Conservation (phyloP, 371 early-diverging fungal species). For the Rhizomucor miehei region DNA sequence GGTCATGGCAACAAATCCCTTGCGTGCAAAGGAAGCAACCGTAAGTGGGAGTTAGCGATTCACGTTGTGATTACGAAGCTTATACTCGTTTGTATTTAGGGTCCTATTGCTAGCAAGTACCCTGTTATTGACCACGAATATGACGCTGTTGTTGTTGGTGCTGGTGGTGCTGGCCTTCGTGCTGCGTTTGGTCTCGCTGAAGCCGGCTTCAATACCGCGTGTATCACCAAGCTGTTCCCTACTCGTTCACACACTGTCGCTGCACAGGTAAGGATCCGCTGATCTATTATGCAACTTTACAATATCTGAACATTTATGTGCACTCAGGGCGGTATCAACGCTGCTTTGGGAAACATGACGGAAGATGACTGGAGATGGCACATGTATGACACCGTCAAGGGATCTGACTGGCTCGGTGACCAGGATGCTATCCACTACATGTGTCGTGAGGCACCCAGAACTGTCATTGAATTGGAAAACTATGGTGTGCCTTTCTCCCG, state of each 20-base stretch:
- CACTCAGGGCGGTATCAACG: constrained; percentile 94
- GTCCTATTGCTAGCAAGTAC: constrained; percentile 72
- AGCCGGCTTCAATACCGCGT: constrained; percentile 98
- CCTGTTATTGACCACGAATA: constrained; percentile 95
- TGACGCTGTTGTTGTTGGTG: constrained; percentile 97
- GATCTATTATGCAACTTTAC: not conserved
- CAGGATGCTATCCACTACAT: constrained; percentile 99
- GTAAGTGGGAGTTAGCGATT: constrained; percentile 30
- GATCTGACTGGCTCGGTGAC: constrained; percentile 97
- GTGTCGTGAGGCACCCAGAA: constrained; percentile 96
- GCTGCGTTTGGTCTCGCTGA: constrained; percentile 98
- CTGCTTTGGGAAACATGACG: constrained; percentile 98
- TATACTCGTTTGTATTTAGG: constrained; percentile 27
- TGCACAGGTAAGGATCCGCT: constrained; percentile 71
- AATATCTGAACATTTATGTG: not conserved
- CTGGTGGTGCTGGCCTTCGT: constrained; percentile 98
- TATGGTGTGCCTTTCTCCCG: constrained; percentile 98
- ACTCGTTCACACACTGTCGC: constrained; percentile 98
- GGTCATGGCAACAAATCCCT: constrained; percentile 69
- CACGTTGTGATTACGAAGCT: not conserved
- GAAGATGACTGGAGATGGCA: constrained; percentile 99
- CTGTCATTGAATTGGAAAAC: constrained; percentile 96
- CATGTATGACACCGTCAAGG: constrained; percentile 99
- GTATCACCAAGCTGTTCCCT: constrained; percentile 97
- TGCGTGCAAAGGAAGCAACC: constrained; percentile 68